Evolutionary conservation across 2,329 filamentous ascomycete species (phyloP), one percentile per base, ranked within the genome.

Genomic region (Pyricularia sp.): DNA sequence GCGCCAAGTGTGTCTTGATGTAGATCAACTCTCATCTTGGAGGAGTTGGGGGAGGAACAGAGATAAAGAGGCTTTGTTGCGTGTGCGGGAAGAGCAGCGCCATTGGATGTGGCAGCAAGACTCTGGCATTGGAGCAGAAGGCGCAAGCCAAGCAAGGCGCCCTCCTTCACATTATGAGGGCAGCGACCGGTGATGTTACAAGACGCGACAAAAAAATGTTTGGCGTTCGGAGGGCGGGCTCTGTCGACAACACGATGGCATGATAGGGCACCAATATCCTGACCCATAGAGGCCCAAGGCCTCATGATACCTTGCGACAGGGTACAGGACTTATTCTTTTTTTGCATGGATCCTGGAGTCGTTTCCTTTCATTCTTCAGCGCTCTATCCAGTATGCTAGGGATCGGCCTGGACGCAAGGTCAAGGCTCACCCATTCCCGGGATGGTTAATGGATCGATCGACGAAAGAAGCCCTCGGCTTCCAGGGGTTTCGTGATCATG

Each of bases 1-100:
- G 92, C 79, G 81, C 85, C 71, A 90, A 89, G 78, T 96, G 92
- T 78, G 83, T 90, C 75, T 84, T 96, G 74, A 96, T 96, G 92
- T 94, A 49, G 31, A 57, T 28, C 8, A 59, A 26, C 16, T 8
- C 12, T 26, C n/a, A 31, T 60, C 22, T 24, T 31, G 16, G 19
- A 49, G 16, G 19, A n/a, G 40, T n/a, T 19, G 40, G 16, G 40
- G 40, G n/a, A n/a, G 19, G 7, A 49, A 49, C 16, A 49, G 35
- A 19, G 40, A 49, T n/a, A 8, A 19, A 49, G 40, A 49, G 40
- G 40, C 10, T 49, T 19, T n/a, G 40, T 19, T 49, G 40, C 40
- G 40, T 49, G 19, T 49, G 33, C 33, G 40, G 19, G 19, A 49
- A n/a, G 40, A 49, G 40, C 40, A 49, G 40, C 40, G 19, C 40